phyloP scores from a whole-genome alignment of 345 rosid species.

The Arabidopsis thaliana region DNA sequence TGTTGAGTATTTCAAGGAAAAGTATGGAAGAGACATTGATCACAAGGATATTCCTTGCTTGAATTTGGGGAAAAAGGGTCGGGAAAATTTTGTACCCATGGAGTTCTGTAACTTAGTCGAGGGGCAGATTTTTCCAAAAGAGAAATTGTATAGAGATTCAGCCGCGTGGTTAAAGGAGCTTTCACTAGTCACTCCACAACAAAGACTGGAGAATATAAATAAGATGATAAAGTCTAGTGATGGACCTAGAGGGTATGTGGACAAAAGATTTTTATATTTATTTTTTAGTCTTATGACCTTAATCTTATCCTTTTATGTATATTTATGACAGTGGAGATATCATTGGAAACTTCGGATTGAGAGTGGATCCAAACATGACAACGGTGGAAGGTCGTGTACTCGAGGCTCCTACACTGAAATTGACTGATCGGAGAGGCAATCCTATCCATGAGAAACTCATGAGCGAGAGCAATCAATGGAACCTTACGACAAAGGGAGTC shows the following conservation, averaged over 20 bases:
- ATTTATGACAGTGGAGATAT: constrained; percentile 58
- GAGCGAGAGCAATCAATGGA: constrained; percentile 67
- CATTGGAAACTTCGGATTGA: constrained; percentile 62
- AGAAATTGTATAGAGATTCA: constrained; percentile 51
- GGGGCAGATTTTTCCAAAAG: constrained; percentile 83
- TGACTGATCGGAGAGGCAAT: constrained; percentile 48
- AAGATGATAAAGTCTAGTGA: constrained; percentile 50
- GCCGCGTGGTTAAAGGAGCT: constrained; percentile 49
- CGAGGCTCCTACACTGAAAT: constrained; percentile 68
- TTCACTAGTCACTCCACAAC: constrained; percentile 57
- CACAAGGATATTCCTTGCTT: constrained; percentile 66
- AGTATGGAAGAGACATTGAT: constrained; percentile 54
- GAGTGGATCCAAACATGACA: constrained; percentile 71
- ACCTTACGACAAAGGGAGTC: constrained; percentile 59
- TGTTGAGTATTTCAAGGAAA: constrained; percentile 65
- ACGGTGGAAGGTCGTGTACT: constrained; percentile 74
- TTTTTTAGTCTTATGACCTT: not conserved
- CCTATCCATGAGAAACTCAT: constrained; percentile 45
- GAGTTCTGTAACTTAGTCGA: constrained; percentile 75
- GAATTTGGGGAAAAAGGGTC: constrained; percentile 62
- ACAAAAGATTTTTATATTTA: not conserved
- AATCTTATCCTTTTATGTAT: not conserved
- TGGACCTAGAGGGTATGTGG: constrained; percentile 82
- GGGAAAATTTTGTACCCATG: constrained; percentile 71
- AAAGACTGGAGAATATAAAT: constrained; percentile 51